Base-by-base conservation (phyloP, 148 eudicot species). In the Polygonum aviculare region DNA sequence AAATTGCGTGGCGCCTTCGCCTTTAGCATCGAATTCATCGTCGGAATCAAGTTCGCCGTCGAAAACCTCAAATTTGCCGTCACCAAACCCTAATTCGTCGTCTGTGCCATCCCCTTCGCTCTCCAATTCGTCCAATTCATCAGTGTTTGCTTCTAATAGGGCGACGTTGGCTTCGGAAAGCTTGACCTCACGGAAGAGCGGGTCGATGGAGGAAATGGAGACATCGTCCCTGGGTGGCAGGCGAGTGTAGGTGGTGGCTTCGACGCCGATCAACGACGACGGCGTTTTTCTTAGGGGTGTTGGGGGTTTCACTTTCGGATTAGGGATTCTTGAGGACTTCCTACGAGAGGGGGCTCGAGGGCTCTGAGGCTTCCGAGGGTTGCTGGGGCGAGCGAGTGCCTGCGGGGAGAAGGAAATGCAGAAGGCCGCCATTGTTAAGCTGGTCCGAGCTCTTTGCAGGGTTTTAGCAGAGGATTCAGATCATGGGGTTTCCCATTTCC, bases 191-290 rank as follows among this genome's bases (percentile, higher is more conserved):
- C 70, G 63, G 55, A 50, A 51, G 16, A 71, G 19, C 19, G 78
- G 36, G 18, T 45, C 65, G 54, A 79, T 10, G 21, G 79, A 19
- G 19, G 83, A 35, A 36, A 75, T 72, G 14, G 73, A 49, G 76
- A 79, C 80, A 26, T 85, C 90, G 0, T 89, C 89, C 55, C 45
- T 87, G 26, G 86, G 89, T 15, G 90, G 90, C 22, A 89, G 90
- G 39, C 91, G 90, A 75, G 97, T 89, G 86, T 86, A 95, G 69
- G 93, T 89, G 76, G 98, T 94, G 45, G 97, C 95, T 36, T 90
- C 92, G 52, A 84, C 81, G 72, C 90, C 91, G 16, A 79, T 45
- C 75, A 78, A 75, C n/a, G 82, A 47, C 2, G 48, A n/a, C 39
- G 59, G 55, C 47, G 47, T 44, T 69, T 36, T 67, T 50, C 33